phyloP scores from a whole-genome alignment of 306 rosid genomes.

The Vicia faba region DNA sequence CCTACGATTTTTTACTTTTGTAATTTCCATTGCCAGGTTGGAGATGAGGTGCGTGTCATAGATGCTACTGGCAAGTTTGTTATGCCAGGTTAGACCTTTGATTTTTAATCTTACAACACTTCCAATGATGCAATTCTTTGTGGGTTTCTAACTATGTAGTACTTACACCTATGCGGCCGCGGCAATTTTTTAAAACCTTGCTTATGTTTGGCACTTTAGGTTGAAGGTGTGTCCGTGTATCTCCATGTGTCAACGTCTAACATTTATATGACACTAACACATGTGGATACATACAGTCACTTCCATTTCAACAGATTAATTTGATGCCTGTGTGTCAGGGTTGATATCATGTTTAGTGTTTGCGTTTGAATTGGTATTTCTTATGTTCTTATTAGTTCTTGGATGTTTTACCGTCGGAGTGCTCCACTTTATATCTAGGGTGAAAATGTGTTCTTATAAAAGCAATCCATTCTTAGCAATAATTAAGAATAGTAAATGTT shows the following conservation, averaged over 20 bases:
- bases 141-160: too few relatives aligned
- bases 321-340: background rate
- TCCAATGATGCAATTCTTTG: background rate
- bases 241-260: too few relatives aligned
- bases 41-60: constrained; percentile 74
- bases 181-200: too few relatives aligned
- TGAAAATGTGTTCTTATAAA: background rate
- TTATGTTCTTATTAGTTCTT: background rate
- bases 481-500: too few relatives aligned
- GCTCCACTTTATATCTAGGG: background rate
- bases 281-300: background rate
- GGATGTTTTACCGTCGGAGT: background rate
- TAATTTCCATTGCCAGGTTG: constrained; percentile 56
- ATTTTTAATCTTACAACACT: constrained; percentile 16
- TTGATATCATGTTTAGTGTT: background rate
- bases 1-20: constrained; percentile 13
- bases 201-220: too few relatives aligned
- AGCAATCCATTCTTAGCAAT: too few relatives aligned
- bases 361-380: background rate
- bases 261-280: background rate
- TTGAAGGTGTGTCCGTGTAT: too few relatives aligned
- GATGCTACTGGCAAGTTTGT: constrained; percentile 95
- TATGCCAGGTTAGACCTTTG: constrained; percentile 76
- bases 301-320: background rate
- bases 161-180: too few relatives aligned